A percentile compares a stretch with the other conserved stretches of the same genome.
Evolutionary conservation across 257 asterid genomes (phyloP).

Genomic region (Gentiana straminea): DNA sequence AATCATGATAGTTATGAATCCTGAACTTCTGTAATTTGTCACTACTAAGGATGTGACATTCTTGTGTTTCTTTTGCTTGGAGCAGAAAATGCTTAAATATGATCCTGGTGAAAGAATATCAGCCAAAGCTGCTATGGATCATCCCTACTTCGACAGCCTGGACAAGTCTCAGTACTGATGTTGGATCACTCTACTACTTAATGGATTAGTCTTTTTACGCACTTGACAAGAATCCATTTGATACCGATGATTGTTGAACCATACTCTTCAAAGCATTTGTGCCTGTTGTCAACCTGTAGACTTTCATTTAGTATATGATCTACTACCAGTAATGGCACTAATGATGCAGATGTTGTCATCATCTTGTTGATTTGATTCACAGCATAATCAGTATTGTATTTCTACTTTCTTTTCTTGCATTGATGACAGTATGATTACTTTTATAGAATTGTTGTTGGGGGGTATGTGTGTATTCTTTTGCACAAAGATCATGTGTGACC

Average conservation of each 20-base stretch:
- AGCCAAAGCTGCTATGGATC: slow-evolving; percentile 85
- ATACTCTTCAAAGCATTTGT: not conserved
- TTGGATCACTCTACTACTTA: not conserved
- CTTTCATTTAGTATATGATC: not conserved
- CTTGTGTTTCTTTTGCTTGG: slow-evolving; percentile 12
- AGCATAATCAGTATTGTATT: too few species aligned
- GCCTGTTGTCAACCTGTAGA: not conserved
- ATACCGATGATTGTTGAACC: too few species aligned
- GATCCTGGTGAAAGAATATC: slow-evolving; percentile 87
- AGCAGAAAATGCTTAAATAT: slow-evolving; percentile 76
- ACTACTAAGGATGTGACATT: not conserved
- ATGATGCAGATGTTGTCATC: slow-evolving; percentile 23
- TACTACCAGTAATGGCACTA: not conserved
- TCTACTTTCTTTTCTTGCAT: too few species aligned
- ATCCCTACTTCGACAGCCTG: slow-evolving; percentile 86
- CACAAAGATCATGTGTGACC: too few species aligned
- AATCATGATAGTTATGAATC: too few species aligned
- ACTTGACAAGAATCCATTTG: too few species aligned
- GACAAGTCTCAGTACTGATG: slow-evolving; percentile 78
- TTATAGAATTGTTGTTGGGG: too few species aligned
- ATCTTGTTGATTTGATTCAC: slow-evolving; percentile 32
- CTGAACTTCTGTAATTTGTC: too few species aligned
- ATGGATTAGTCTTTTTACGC: too few species aligned
- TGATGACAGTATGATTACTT: too few species aligned
- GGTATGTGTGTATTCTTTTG: too few species aligned